These are phyloP conservation scores for Bocquillonia castaneifolia DNA, from an alignment of 441 rosid species.

Conservation along the genomic window DNA sequence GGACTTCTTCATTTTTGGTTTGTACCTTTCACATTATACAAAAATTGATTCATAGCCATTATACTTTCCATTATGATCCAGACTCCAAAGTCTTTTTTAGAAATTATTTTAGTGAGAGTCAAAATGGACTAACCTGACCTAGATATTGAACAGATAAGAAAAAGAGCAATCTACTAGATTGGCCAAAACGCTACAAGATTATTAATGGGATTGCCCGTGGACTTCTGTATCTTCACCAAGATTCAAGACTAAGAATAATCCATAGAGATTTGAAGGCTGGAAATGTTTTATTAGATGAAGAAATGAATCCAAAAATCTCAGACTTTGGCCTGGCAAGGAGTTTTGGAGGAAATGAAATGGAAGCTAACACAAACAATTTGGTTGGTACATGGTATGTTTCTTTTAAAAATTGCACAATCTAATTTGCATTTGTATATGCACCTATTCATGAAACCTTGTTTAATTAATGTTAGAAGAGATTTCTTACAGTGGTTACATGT, in stretches of 20 bases:
- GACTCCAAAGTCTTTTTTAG: too few relatives aligned
- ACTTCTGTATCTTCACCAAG: conserved; percentile 66
- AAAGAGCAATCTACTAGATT: conserved; percentile 34
- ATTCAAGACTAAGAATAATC: conserved; percentile 64
- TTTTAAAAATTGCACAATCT: background rate
- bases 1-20: conserved; percentile 45
- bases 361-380: conserved; percentile 50
- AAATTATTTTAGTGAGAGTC: too few relatives aligned
- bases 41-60: background rate
- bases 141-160: conserved; percentile 32
- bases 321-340: conserved; percentile 82
- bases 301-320: conserved; percentile 64
- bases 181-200: conserved; percentile 52
- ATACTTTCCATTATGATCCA: too few relatives aligned
- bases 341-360: conserved; percentile 52
- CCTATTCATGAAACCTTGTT: too few relatives aligned
- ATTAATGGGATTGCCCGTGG: conserved; percentile 66
- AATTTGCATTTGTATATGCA: background rate
- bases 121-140: too few relatives aligned
- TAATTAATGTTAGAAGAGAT: too few relatives aligned
- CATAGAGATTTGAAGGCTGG: conserved; percentile 59
- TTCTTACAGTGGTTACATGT: conserved; percentile 64
- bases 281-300: conserved; percentile 51
- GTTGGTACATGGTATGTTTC: conserved; percentile 71
- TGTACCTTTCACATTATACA: background rate